Percentiles rank a stretch among this genome's conserved stretches.
These are phyloP conservation scores for Pyracantha coccinea DNA, from an alignment of 331 rosid species.

Conservation along the genomic window DNA sequence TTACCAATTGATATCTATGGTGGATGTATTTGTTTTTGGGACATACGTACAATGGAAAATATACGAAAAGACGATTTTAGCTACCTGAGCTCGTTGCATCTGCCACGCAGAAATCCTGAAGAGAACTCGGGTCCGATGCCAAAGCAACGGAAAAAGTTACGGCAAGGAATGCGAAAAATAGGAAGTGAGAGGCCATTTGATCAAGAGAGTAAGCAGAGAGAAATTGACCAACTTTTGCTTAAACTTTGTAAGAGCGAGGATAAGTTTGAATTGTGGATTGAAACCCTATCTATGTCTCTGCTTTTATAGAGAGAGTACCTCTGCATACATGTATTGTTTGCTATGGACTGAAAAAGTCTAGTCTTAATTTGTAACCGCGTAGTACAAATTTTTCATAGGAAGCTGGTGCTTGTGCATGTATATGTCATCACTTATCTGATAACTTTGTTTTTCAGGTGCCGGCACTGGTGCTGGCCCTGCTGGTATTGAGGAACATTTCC, in stretches of 20 bases:
- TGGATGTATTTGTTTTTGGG: not conserved
- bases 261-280: not conserved
- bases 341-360: not conserved
- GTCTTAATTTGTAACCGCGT: not conserved
- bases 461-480: not conserved
- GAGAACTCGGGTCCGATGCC: slow-evolving; percentile 15
- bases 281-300: not conserved
- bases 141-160: slow-evolving; percentile 1
- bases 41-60: not conserved
- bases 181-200: not conserved
- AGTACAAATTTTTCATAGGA: not conserved
- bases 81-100: slow-evolving; percentile 6
- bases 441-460: not conserved
- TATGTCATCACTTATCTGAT: not conserved
- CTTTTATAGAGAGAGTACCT: not conserved
- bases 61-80: not conserved
- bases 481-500: not conserved
- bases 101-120: slow-evolving; percentile 25
- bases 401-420: not conserved
- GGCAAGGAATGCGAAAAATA: not conserved
- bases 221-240: not conserved
- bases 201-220: not conserved
- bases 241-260: not conserved
- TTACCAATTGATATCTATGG: too few relatives aligned
- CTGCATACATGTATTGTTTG: not conserved